Base-by-base conservation (phyloP, 257 asterid genomes). In the Perilla frutescens region DNA sequence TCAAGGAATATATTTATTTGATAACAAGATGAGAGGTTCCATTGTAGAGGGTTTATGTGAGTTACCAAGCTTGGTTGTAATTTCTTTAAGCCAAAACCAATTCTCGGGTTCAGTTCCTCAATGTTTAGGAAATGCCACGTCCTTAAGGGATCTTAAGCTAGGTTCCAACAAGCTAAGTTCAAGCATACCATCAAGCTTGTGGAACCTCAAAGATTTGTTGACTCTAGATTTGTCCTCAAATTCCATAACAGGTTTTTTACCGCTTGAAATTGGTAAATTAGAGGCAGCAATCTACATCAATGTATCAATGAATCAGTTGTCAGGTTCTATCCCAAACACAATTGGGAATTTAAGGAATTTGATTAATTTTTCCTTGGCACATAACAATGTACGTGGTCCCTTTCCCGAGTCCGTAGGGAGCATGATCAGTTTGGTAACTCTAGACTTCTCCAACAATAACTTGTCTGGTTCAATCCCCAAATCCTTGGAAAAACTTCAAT, bases 391-490 rank as follows among this genome's bases (percentile, higher is more conserved):
- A 0, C 31, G 54, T 15, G 64, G 64, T 5, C 43, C 73, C 0
- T 76, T 80, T 34, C 81, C 84, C 9, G n/a, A 0, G 13, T 54
- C 77, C 0, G 7, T 71, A 3, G 77, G 77, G 8, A 63, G n/a
- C 41, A 56, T 77, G 73, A 1, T 64, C 57, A 71, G 36, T 45
- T 50, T 77, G 62, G 53, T 7, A 37, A 15, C 39, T 36, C 51
- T 77, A 2, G 64, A 77, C 41, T 65, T 77, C 5, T 68, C 74
- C 1, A 5, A 40, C 43, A 68, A 68, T 14, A 53, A 68, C 6
- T 69, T 79, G 7, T 51, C 75, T 8, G 82, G 82, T 43, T 43
- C 72, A 20, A 68, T 79, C 31, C 82, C 82, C 10, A 67, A 13
- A 54, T 67, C 82, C 29, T 39, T 63, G 29, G 65, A 72, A 45